These are phyloP conservation scores for Fusarium lyarnte DNA, from an alignment of 2,329 filamentous ascomycete genomes.

Conservation along the genomic window DNA sequence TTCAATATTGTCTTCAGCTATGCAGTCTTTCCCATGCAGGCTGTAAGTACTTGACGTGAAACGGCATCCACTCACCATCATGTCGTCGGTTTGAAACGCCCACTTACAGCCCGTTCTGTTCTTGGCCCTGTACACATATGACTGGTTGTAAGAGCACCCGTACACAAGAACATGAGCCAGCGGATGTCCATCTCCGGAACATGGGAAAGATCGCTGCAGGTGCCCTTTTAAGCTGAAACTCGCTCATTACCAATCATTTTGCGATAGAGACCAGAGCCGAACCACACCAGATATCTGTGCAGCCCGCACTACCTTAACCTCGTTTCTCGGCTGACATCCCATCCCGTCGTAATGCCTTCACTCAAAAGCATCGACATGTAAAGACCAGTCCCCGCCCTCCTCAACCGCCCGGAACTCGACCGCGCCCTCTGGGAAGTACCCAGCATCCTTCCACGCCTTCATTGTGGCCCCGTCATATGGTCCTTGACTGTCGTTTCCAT, in stretches of 20 bases:
- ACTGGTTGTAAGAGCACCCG: slow-evolving; percentile 35
- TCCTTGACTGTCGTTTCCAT: slow-evolving; percentile 81
- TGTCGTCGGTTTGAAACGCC: slow-evolving; percentile 18
- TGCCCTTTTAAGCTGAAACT: slow-evolving; percentile 26
- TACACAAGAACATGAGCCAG: slow-evolving; percentile 6
- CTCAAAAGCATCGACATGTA: slow-evolving; percentile 59
- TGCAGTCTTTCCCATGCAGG: slow-evolving; percentile 28
- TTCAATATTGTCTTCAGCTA: slow-evolving; percentile 19
- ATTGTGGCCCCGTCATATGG: slow-evolving; percentile 88
- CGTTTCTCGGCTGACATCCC: slow-evolving; percentile 23
- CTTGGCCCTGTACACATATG: slow-evolving; percentile 25
- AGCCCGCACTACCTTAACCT: slow-evolving; percentile 19
- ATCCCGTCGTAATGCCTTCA: slow-evolving; percentile 46
- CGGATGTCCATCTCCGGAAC: slow-evolving; percentile 26
- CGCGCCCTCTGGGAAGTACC: slow-evolving; percentile 81
- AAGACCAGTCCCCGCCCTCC: slow-evolving; percentile 63
- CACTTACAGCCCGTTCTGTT: slow-evolving; percentile 25
- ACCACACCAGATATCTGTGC: slow-evolving; percentile 15
- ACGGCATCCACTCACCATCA: slow-evolving; percentile 34
- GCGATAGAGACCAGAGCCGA: slow-evolving; percentile 16
- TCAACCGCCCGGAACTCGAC: slow-evolving; percentile 78
- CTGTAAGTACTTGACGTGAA: slow-evolving; percentile 32
- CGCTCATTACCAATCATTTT: slow-evolving; percentile 15
- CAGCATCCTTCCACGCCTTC: slow-evolving; percentile 89
- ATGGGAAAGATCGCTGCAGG: slow-evolving; percentile 14